A percentile compares a stretch with the other conserved stretches of the same genome.
These are phyloP conservation scores for Lasiodiplodia gonubiensis DNA, from an alignment of 2,329 filamentous ascomycete genomes.

Conservation along the genomic window DNA sequence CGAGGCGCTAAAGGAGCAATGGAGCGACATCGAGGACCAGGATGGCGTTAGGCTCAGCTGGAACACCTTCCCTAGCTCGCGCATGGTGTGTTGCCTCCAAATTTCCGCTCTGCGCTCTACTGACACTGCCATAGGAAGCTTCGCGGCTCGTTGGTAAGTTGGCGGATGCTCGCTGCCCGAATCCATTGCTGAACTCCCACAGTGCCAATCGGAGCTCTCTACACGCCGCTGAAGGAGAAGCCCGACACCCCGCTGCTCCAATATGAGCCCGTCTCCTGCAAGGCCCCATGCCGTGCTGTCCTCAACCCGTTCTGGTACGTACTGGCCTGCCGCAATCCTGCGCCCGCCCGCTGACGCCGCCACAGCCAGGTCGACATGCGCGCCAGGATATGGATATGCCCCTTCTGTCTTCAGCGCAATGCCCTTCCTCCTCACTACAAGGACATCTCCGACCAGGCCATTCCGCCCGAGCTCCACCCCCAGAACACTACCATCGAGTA, in stretches of 20 bases:
- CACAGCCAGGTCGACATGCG: conserved; percentile 80
- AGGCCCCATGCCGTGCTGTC: conserved; percentile 91
- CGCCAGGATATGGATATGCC: conserved; percentile 85
- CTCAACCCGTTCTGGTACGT: conserved; percentile 94
- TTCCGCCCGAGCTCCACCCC: conserved; percentile 81
- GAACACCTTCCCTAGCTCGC: conserved; percentile 98
- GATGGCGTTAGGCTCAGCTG: conserved; percentile 96
- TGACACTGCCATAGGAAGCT: conserved; percentile 71
- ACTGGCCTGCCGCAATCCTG: conserved; percentile 29
- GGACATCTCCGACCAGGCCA: conserved; percentile 82
- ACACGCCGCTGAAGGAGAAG: conserved; percentile 96
- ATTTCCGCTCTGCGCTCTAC: conserved; percentile 8
- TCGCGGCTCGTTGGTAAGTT: conserved; percentile 74
- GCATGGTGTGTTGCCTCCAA: conserved; percentile 68
- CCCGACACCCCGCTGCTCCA: conserved; percentile 85
- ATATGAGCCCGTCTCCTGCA: conserved; percentile 97
- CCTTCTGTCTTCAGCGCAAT: conserved; percentile 85
- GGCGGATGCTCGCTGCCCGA: conserved; percentile 7
- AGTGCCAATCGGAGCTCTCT: conserved; percentile 93
- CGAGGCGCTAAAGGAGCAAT: conserved; percentile 91
- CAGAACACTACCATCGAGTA: conserved; percentile 91
- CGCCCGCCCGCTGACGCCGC: conserved; percentile 17
- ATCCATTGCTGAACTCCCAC: conserved; percentile 30
- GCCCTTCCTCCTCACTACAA: conserved; percentile 85
- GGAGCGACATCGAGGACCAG: conserved; percentile 94